These are phyloP conservation scores for Boletus pseudopeckii DNA, from an alignment of 768 basidiomycete species.

Conservation along the genomic window DNA sequence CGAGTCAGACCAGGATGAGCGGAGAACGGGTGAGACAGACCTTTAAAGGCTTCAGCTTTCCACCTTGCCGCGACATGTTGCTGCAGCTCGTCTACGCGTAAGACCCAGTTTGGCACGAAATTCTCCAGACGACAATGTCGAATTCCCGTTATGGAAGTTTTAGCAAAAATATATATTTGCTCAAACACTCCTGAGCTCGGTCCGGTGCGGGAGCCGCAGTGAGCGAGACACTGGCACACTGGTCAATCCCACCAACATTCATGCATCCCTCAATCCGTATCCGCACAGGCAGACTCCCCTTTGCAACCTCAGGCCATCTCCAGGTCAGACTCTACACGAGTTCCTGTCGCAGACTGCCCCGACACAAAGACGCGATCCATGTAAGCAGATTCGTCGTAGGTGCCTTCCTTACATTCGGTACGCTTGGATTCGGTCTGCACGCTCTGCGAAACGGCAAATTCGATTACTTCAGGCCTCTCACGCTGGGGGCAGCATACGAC, in stretches of 20 bases:
- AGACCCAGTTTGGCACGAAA: slow-evolving; percentile 3
- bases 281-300: neutral
- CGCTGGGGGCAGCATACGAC: neutral
- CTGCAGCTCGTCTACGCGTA: neutral
- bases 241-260: neutral
- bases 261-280: neutral
- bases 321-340: slow-evolving; percentile 2
- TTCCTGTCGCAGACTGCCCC: neutral
- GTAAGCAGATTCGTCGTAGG: slow-evolving; percentile 15
- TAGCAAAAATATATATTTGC: neutral
- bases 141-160: slow-evolving; percentile 6
- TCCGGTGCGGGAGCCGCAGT: neutral
- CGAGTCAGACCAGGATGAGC: neutral
- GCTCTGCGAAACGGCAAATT: slow-evolving; percentile 4
- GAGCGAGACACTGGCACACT: neutral
- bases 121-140: neutral
- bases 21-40: slow-evolving; percentile 27
- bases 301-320: neutral
- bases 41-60: slow-evolving; percentile 87
- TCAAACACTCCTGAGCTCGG: too few relatives aligned
- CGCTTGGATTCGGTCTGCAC: slow-evolving; percentile 20
- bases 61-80: slow-evolving; percentile 62
- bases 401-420: slow-evolving; percentile 20
- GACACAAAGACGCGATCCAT: slow-evolving; percentile 4
- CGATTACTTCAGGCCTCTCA: slow-evolving; percentile 6